These are phyloP conservation scores for Cerrena zonata DNA, from an alignment of 1,284 basidiomycete species.

Conservation along the genomic window DNA sequence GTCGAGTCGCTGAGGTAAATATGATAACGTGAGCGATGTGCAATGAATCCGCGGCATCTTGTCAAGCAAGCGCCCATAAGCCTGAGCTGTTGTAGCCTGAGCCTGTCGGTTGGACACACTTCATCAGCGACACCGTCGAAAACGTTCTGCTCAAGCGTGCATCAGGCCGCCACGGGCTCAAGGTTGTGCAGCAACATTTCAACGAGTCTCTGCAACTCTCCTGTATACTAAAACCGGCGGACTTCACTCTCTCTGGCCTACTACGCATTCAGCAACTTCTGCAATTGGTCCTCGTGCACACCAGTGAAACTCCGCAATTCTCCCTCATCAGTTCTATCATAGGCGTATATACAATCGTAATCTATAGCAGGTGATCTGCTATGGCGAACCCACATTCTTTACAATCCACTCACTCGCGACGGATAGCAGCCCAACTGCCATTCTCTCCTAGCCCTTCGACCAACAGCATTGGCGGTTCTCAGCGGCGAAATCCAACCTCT, in stretches of 20 bases:
- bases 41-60: background rate
- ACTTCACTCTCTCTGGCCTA: background rate
- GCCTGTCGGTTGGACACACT: too few relatives aligned
- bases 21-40: background rate
- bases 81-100: background rate
- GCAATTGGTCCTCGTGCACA: background rate
- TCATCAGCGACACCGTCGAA: background rate
- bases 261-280: background rate
- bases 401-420: slow-evolving; percentile 21
- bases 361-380: background rate
- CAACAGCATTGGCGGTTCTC: slow-evolving; percentile 17
- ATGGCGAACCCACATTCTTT: slow-evolving; percentile 31
- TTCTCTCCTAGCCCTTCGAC: slow-evolving; percentile 24
- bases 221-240: background rate
- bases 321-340: background rate
- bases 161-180: background rate
- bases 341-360: background rate
- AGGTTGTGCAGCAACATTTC: background rate
- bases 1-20: background rate
- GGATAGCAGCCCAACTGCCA: slow-evolving; percentile 26
- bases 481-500: background rate
- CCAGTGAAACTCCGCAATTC: background rate
- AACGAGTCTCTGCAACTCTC: background rate
- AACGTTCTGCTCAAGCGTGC: slow-evolving; percentile 2
- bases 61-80: background rate